Evolutionary conservation across 257 asterid species (phyloP).

Genomic region (Solanum arcanum): DNA sequence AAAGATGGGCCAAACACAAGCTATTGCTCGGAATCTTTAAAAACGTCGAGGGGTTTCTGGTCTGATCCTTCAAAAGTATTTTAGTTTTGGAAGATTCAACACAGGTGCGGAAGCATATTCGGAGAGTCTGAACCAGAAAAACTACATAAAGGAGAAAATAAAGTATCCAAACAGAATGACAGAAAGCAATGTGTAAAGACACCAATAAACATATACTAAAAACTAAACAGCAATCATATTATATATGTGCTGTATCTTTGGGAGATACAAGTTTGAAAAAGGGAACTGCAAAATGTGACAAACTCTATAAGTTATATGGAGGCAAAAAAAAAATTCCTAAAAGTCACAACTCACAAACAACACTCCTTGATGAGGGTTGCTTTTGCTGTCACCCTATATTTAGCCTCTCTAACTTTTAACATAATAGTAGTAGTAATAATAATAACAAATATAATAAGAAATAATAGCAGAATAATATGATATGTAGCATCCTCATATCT

Average conservation of each 20-base stretch:
- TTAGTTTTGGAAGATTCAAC: neutral
- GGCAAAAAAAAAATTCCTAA: constrained; percentile 12
- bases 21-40: neutral
- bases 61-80: neutral
- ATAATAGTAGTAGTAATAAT: neutral
- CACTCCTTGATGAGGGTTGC: neutral
- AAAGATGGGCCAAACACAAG: neutral
- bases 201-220: neutral
- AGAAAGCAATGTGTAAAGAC: neutral
- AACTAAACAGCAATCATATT: constrained; percentile 1
- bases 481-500: constrained; percentile 12
- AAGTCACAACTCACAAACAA: constrained; percentile 2
- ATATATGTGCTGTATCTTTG: constrained; percentile 9
- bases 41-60: neutral
- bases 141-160: neutral
- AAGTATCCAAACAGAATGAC: neutral
- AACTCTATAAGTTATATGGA: neutral
- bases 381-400: constrained; percentile 6
- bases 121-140: neutral
- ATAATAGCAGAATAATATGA: neutral
- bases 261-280: constrained; percentile 17
- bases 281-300: constrained; percentile 10
- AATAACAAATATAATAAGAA: neutral
- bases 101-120: neutral
- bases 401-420: neutral